A percentile compares a stretch with the other conserved stretches of the same genome.
Conservation (phyloP, 495 filamentous ascomycete genomes). For the Talaromyces ruber region DNA sequence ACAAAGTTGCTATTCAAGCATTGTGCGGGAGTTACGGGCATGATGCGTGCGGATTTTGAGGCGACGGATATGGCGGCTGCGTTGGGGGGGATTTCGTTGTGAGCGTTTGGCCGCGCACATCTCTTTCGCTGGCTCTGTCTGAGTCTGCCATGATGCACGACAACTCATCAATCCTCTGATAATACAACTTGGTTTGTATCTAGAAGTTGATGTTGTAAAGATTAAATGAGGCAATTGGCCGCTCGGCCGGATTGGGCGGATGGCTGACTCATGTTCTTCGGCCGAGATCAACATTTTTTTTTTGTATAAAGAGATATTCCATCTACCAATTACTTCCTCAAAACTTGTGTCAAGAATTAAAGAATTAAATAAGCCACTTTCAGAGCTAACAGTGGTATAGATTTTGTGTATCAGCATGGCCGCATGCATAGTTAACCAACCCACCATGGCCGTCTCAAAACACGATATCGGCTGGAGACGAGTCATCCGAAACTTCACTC, state of each 20-base stretch:
- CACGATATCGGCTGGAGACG: conserved; percentile 20
- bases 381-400: neutral
- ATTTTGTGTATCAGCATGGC: neutral
- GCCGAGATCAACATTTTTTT: neutral
- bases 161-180: too few relatives aligned
- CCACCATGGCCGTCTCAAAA: conserved; percentile 1
- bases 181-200: neutral
- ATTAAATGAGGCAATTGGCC: neutral
- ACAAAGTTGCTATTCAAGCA: neutral
- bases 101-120: neutral
- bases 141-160: neutral
- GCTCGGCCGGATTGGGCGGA: neutral
- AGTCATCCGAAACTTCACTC: conserved; percentile 28
- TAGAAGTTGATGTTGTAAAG: neutral
- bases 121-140: neutral
- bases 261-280: neutral
- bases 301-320: neutral
- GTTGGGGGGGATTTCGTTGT: neutral
- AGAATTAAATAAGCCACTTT: neutral
- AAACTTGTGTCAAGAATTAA: neutral
- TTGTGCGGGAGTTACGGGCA: neutral
- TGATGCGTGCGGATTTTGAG: neutral
- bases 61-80: neutral
- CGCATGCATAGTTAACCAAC: neutral
- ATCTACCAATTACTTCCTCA: neutral